Conservation (phyloP, 352 stramenopile genomes). For the Phytopythium mirpurense region DNA sequence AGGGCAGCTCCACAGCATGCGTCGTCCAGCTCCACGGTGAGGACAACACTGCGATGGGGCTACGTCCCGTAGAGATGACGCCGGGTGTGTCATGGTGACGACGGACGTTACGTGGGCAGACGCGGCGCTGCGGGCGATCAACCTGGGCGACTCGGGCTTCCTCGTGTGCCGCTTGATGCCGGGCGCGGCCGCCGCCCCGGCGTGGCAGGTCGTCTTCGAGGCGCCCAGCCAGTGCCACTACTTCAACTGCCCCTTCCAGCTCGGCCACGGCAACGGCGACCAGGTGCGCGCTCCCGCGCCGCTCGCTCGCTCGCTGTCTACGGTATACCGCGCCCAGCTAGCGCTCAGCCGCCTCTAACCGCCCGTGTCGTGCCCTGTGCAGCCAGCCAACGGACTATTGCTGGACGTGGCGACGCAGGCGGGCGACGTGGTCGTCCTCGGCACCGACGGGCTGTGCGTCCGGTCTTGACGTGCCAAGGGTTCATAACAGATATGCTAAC, state of each 20-base stretch:
- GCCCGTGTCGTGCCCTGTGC: slow-evolving; percentile 6
- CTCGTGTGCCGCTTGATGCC: slow-evolving; percentile 78
- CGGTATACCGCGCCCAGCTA: no score
- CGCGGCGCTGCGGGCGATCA: slow-evolving; percentile 72
- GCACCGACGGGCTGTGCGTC: slow-evolving; percentile 91
- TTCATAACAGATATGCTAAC: not conserved
- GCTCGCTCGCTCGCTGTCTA: no score
- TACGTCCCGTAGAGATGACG: no score
- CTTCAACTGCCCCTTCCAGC: slow-evolving; percentile 96
- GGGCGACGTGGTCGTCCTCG: slow-evolving; percentile 91
- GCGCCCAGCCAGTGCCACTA: slow-evolving; percentile 93
- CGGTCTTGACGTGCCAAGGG: no score
- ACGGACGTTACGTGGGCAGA: no score
- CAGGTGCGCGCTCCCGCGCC: slow-evolving; percentile 30
- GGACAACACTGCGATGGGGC: no score
- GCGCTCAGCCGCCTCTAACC: no score
- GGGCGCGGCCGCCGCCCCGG: slow-evolving; percentile 14
- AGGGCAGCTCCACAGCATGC: slow-evolving; percentile 80
- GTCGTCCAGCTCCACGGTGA: slow-evolving; percentile 76
- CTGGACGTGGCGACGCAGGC: slow-evolving; percentile 79
- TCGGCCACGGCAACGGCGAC: slow-evolving; percentile 88
- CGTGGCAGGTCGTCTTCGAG: slow-evolving; percentile 84
- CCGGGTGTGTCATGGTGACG: no score
- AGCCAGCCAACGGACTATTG: slow-evolving; percentile 88
- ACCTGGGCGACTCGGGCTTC: slow-evolving; percentile 94